These are phyloP conservation scores for Perkinsus marinus DNA, from an alignment of 169 alveolate species.

Conservation along the genomic window DNA sequence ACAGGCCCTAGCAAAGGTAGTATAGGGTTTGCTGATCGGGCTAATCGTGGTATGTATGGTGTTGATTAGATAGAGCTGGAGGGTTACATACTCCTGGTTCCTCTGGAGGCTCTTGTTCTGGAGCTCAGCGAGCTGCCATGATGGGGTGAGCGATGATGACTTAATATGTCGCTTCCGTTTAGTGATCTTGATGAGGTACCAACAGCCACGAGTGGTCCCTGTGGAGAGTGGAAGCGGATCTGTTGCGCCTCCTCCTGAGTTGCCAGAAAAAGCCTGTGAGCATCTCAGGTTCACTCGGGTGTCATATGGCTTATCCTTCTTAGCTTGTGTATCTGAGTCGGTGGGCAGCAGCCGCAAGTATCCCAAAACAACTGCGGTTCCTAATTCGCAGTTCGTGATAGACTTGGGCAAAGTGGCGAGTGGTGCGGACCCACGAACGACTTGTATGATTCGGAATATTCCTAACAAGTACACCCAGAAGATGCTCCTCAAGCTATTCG, in stretches of 20 bases:
- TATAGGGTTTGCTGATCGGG: background rate
- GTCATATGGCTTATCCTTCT: background rate
- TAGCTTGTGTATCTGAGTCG: background rate
- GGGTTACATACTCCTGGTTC: background rate
- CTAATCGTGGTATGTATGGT: background rate
- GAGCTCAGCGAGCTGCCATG: background rate
- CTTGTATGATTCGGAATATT: constrained; percentile 28
- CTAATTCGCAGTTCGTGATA: background rate
- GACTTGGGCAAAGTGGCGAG: background rate
- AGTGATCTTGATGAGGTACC: background rate
- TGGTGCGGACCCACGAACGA: background rate
- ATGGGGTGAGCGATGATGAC: background rate
- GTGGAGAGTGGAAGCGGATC: background rate
- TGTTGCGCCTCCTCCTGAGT: background rate
- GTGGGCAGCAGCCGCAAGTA: background rate
- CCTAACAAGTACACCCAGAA: constrained; percentile 50
- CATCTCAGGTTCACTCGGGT: background rate
- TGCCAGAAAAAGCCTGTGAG: too few relatives aligned
- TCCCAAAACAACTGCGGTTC: background rate
- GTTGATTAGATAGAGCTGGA: background rate
- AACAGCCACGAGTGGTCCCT: background rate
- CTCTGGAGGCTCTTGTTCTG: background rate
- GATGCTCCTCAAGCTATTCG: constrained; percentile 37
- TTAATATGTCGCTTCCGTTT: background rate
- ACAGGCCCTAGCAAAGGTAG: background rate